Evolutionary conservation across 108 stramenopile genomes (phyloP), one percentile per base, ranked within the genome.

Genomic region (Nitzschia inconspicua): DNA sequence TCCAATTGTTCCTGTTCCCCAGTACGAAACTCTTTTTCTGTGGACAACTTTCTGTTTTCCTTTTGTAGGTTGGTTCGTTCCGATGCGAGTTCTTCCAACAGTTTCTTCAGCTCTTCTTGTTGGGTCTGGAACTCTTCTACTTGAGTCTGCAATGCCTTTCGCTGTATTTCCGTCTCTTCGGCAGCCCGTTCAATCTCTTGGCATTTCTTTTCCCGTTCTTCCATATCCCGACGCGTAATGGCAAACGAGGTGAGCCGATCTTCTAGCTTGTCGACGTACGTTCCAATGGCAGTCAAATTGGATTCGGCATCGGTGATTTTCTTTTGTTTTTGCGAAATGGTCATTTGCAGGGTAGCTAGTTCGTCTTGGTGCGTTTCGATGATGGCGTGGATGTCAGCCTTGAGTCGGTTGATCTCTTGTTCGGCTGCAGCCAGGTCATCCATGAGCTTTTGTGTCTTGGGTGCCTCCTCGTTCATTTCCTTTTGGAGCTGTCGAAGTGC

Each of bases 401-500:
- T 63, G 28, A 81, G 44, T 23, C 57, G 16, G 13, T 62, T 57
- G 28, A 44, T 53, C 54, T 65, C 72, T 73, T 76, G 30, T 57
- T 60, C 36, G 27, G 81, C 81, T 20, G 42, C 55, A 30, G 71
- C 63, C 24, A 85, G 65, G 43, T 88, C 86, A 9, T 66, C 69
- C 20, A 75, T 48, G 13, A 88, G 37, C 66, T 80, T 72, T 72
- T 90, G 78, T 1, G 80, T 77, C 55, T 76, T 77, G 3, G 79
- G 88, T 24, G 80, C 84, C 66, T 90, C 82, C 46, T 88, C 86
- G 44, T 79, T 84, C 50, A 92, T 92, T 63, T 92, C 90, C 51
- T 82, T 84, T 60, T 85, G 85, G 34, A 92, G 65, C 52, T 92
- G 87, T 26, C 79, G 46, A 30, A 92, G 48, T n/a, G 90, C 90